A percentile compares a stretch with the other conserved stretches of the same genome.
Conservation (phyloP, 805 yeast species). For the Yamadazyma phyllophila region DNA sequence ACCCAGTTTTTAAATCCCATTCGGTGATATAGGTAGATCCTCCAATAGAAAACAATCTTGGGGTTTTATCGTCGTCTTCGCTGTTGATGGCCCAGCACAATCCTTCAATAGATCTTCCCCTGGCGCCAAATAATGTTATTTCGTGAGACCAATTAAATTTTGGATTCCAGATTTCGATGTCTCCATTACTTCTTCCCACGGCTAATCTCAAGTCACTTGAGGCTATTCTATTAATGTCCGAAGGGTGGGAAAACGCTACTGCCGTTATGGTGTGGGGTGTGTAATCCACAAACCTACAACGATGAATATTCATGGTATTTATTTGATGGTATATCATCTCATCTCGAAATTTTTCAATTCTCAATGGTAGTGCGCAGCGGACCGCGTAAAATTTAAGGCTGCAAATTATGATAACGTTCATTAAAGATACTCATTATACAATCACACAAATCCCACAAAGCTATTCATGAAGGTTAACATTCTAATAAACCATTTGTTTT, state of each 20-base stretch:
- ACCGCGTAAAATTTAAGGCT: not conserved
- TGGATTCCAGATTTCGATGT: slow-evolving; percentile 95
- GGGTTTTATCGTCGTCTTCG: slow-evolving; percentile 49
- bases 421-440: not conserved
- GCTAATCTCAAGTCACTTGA: slow-evolving; percentile 72
- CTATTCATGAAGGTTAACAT: slow-evolving; percentile 35
- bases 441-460: slow-evolving; percentile 39
- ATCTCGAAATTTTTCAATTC: slow-evolving; percentile 15
- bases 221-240: slow-evolving; percentile 34
- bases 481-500: slow-evolving; percentile 44
- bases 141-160: slow-evolving; percentile 80
- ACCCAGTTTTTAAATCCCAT: slow-evolving; percentile 79
- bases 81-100: slow-evolving; percentile 68
- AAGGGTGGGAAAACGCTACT: slow-evolving; percentile 67
- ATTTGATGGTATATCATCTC: slow-evolving; percentile 11
- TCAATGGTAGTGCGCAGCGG: not conserved
- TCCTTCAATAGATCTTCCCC: slow-evolving; percentile 85
- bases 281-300: slow-evolving; percentile 89
- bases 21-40: slow-evolving; percentile 90
- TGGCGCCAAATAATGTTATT: slow-evolving; percentile 66
- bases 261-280: slow-evolving; percentile 83
- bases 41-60: slow-evolving; percentile 87
- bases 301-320: slow-evolving; percentile 66
- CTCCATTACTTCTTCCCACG: slow-evolving; percentile 91
- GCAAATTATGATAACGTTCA: not conserved